Evolutionary conservation across 2,329 filamentous ascomycete genomes (phyloP).

Genomic region (Clarireedia homoeocarpa): DNA sequence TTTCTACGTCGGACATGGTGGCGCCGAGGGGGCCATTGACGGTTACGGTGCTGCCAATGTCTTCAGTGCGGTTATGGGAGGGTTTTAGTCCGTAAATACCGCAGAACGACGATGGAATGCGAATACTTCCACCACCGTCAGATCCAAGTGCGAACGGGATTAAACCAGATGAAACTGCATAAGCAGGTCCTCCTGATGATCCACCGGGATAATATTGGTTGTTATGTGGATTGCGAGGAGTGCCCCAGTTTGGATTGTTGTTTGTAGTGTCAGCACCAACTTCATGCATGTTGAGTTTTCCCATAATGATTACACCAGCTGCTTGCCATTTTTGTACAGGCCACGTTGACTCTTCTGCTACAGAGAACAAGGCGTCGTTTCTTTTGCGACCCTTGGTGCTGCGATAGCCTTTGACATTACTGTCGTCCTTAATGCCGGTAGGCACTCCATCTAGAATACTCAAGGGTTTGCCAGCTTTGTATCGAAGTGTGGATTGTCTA

Average conservation of each 20-base stretch:
- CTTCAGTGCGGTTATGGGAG: constrained; percentile 61
- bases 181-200: constrained; percentile 86
- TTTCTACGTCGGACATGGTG: constrained; percentile 68
- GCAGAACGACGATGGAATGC: constrained; percentile 28
- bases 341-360: constrained; percentile 58
- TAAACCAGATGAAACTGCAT: constrained; percentile 62
- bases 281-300: constrained; percentile 86
- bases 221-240: constrained; percentile 71
- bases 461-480: constrained; percentile 55
- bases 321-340: constrained; percentile 63
- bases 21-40: constrained; percentile 70
- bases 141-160: constrained; percentile 70
- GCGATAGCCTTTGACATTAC: constrained; percentile 64
- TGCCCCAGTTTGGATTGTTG: constrained; percentile 78
- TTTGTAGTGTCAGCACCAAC: constrained; percentile 70
- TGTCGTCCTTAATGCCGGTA: constrained; percentile 77
- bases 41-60: constrained; percentile 44
- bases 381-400: constrained; percentile 65
- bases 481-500: constrained; percentile 64
- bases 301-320: constrained; percentile 65
- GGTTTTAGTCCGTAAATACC: constrained; percentile 71
- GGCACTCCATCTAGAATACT: constrained; percentile 75
- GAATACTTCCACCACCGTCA: constrained; percentile 69
- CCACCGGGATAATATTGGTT: constrained; percentile 68
- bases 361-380: constrained; percentile 74